phyloP scores from a whole-genome alignment of 768 basidiomycete species.

The Calocera viscosa region DNA sequence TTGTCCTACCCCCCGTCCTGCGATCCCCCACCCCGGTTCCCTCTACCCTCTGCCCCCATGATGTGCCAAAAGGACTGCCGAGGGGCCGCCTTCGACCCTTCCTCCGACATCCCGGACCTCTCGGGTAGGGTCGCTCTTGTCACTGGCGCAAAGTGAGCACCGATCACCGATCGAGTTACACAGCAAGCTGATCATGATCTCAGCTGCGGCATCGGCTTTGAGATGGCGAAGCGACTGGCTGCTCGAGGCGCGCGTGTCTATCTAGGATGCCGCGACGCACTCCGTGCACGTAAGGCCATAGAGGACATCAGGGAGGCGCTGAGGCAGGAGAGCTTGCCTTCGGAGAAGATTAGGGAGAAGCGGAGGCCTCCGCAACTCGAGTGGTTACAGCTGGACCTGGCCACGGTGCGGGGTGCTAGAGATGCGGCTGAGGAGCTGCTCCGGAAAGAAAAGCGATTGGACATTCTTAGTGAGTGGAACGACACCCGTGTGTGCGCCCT shows the following conservation, averaged over 20 bases:
- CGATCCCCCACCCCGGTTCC: background rate
- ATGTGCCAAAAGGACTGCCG: background rate
- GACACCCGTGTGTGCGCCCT: background rate
- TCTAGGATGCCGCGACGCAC: constrained; percentile 40
- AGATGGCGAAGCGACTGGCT: constrained; percentile 13
- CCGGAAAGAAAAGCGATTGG: constrained; percentile 39
- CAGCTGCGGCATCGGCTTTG: constrained; percentile 4
- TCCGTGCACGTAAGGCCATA: constrained; percentile 39
- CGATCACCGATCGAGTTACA: background rate
- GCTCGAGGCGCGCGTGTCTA: constrained; percentile 31
- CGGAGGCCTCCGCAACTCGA: constrained; percentile 20
- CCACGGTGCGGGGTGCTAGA: constrained; percentile 38
- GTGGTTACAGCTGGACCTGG: constrained; percentile 43
- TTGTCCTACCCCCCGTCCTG: background rate
- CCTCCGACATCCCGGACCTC: background rate
- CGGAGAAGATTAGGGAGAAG: constrained; percentile 26
- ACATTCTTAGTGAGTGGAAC: constrained; percentile 38
- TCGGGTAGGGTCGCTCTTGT: background rate
- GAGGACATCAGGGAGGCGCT: constrained; percentile 27
- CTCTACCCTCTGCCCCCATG: background rate
- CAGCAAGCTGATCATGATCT: background rate
- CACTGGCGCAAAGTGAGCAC: constrained; percentile 4
- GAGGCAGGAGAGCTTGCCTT: constrained; percentile 36
- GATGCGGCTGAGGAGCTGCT: constrained; percentile 39
- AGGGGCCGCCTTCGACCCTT: background rate